A percentile compares a stretch with the other conserved stretches of the same genome.
Evolutionary conservation across 2,329 filamentous ascomycete genomes (phyloP).

Genomic region (Claviceps sp.): DNA sequence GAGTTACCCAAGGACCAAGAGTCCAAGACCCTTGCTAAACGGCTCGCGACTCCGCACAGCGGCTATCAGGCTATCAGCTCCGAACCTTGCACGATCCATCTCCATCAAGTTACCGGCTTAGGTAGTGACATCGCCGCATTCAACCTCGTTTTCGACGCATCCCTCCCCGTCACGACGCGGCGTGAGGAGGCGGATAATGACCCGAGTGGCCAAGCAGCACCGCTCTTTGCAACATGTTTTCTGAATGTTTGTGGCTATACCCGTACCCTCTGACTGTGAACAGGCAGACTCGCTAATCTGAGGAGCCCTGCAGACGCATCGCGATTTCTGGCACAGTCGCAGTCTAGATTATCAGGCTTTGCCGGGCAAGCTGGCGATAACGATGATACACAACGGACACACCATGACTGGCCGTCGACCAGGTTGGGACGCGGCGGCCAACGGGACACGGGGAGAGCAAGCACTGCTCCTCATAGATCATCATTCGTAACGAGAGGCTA

Average conservation of each 20-base stretch:
- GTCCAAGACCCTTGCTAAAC: background rate
- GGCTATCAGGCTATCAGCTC: background rate
- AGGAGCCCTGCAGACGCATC: slow-evolving; percentile 61
- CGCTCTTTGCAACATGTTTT: slow-evolving; percentile 32
- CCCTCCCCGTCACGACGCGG: slow-evolving; percentile 1
- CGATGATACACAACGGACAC: slow-evolving; percentile 13
- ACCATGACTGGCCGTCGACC: slow-evolving; percentile 21
- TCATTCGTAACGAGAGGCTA: slow-evolving; percentile 32
- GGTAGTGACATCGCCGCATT: background rate
- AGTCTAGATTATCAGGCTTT: slow-evolving; percentile 71
- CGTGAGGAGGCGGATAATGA: slow-evolving; percentile 21
- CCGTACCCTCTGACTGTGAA: background rate
- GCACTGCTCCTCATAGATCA: slow-evolving; percentile 23
- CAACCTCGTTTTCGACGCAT: background rate
- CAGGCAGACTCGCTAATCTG: background rate
- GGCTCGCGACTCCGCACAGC: background rate
- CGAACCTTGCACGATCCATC: background rate
- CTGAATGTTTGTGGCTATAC: slow-evolving; percentile 57
- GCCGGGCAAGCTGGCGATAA: slow-evolving; percentile 40
- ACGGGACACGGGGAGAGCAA: slow-evolving; percentile 18
- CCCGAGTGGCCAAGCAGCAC: slow-evolving; percentile 10
- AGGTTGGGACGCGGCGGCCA: slow-evolving; percentile 19
- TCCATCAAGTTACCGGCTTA: background rate
- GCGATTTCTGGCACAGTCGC: slow-evolving; percentile 89
- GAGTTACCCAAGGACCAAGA: background rate